A percentile compares a stretch with the other conserved stretches of the same genome.
phyloP scores from a whole-genome alignment of 108 stramenopile species.

The Cyclotella sp. region DNA sequence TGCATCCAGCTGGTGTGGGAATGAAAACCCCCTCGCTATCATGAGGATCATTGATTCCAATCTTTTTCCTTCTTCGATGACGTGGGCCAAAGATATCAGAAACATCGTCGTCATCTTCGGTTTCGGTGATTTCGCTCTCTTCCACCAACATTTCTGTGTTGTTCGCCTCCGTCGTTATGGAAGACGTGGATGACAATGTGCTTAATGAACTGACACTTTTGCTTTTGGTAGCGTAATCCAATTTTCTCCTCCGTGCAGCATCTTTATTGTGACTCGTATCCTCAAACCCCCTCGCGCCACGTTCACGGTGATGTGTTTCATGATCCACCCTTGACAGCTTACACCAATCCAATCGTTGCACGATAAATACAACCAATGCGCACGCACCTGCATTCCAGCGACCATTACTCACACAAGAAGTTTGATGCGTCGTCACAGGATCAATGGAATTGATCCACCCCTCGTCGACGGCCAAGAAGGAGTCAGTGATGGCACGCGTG shows the following conservation, averaged over 20 bases:
- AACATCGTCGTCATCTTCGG: constrained; percentile 81
- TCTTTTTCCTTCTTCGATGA: constrained; percentile 38
- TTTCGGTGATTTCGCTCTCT: constrained; percentile 78
- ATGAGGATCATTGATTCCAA: constrained; percentile 43
- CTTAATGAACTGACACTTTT: constrained; percentile 79
- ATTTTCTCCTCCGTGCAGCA: constrained; percentile 74
- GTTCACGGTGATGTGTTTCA: constrained; percentile 55
- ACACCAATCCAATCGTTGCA: constrained; percentile 84
- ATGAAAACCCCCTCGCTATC: constrained; percentile 55
- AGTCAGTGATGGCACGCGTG: constrained; percentile 74
- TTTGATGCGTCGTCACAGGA: constrained; percentile 82
- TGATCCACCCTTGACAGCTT: constrained; percentile 35
- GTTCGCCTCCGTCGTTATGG: constrained; percentile 65
- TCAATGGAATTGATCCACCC: constrained; percentile 91
- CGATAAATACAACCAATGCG: constrained; percentile 74
- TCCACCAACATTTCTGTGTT: constrained; percentile 65
- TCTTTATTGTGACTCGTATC: constrained; percentile 82
- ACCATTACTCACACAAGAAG: constrained; percentile 80
- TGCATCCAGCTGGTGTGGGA: constrained; percentile 65
- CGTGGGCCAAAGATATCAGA: constrained; percentile 44
- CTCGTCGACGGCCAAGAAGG: constrained; percentile 84
- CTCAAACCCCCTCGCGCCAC: constrained; percentile 53
- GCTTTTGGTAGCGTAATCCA: constrained; percentile 72
- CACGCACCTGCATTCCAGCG: constrained; percentile 91
- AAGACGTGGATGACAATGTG: constrained; percentile 73